Conservation (phyloP, 441 rosid genomes). For the Euphorbia corollata region DNA sequence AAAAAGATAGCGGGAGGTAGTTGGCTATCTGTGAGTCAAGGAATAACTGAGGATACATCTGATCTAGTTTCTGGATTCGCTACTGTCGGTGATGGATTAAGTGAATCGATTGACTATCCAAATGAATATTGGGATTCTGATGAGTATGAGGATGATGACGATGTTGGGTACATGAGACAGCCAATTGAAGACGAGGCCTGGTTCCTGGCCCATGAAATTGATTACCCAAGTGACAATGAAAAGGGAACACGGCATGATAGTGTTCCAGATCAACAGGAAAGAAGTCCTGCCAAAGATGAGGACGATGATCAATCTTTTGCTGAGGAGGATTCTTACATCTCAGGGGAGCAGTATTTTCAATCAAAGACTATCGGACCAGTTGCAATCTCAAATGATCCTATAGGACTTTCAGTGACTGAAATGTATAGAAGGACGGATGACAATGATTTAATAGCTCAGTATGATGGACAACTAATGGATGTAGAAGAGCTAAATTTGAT, state of each 20-base stretch:
- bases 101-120: constrained; percentile 82
- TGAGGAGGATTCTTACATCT: constrained; percentile 87
- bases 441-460: constrained; percentile 57
- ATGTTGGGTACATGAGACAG: constrained; percentile 93
- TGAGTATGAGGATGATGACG: constrained; percentile 92
- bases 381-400: constrained; percentile 60
- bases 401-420: constrained; percentile 51
- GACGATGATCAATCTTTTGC: constrained; percentile 86
- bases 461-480: constrained; percentile 80
- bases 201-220: constrained; percentile 98
- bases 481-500: constrained; percentile 69
- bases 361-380: constrained; percentile 54
- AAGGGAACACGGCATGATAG: constrained; percentile 75
- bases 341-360: constrained; percentile 71
- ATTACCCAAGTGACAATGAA: constrained; percentile 95
- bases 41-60: constrained; percentile 87
- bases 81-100: constrained; percentile 88
- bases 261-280: constrained; percentile 63
- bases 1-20: constrained; percentile 76
- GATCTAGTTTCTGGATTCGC: constrained; percentile 98
- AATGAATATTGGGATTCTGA: constrained; percentile 99
- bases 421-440: constrained; percentile 51
- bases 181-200: constrained; percentile 95
- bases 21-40: constrained; percentile 96
- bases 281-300: constrained; percentile 66